phyloP scores from a whole-genome alignment of 148 eudicot genomes.

The Agrostemma githago region DNA sequence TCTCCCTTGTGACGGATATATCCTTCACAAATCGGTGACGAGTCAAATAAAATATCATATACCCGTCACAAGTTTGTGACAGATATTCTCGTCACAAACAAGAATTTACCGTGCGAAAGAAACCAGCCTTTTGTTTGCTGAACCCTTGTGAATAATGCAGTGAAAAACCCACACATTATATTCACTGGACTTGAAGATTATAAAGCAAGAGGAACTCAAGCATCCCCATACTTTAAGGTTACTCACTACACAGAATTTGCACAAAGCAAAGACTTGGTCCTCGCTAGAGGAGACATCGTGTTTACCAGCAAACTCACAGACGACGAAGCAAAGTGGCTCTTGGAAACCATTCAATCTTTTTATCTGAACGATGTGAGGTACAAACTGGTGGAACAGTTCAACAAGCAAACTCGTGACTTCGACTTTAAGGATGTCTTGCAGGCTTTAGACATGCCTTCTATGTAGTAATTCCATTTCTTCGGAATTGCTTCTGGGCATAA shows the following conservation, averaged over 20 bases:
- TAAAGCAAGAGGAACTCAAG: conserved; percentile 90
- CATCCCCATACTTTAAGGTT: conserved; percentile 75
- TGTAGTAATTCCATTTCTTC: conserved; percentile 40
- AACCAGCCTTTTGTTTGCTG: background rate
- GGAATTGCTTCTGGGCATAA: background rate
- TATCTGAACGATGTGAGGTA: conserved; percentile 74
- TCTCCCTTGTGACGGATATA: no score
- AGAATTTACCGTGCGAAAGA: no score
- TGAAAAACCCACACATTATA: conserved; percentile 71
- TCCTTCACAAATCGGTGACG: no score
- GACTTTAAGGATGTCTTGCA: conserved; percentile 84
- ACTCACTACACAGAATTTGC: conserved; percentile 80
- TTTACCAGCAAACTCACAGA: conserved; percentile 80
- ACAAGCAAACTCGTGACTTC: conserved; percentile 72
- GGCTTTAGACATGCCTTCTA: conserved; percentile 69
- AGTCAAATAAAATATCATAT: no score
- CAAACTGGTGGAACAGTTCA: conserved; percentile 79
- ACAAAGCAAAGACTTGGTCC: conserved; percentile 67
- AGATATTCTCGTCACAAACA: no score
- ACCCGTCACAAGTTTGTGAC: no score
- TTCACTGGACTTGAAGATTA: conserved; percentile 96
- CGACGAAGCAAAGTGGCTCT: conserved; percentile 74
- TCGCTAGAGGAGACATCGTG: conserved; percentile 65
- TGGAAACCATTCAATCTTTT: conserved; percentile 79
- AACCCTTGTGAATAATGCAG: conserved; percentile 35